Evolutionary conservation across 1,284 basidiomycete species (phyloP).

Genomic region (Termitomyces sp.): DNA sequence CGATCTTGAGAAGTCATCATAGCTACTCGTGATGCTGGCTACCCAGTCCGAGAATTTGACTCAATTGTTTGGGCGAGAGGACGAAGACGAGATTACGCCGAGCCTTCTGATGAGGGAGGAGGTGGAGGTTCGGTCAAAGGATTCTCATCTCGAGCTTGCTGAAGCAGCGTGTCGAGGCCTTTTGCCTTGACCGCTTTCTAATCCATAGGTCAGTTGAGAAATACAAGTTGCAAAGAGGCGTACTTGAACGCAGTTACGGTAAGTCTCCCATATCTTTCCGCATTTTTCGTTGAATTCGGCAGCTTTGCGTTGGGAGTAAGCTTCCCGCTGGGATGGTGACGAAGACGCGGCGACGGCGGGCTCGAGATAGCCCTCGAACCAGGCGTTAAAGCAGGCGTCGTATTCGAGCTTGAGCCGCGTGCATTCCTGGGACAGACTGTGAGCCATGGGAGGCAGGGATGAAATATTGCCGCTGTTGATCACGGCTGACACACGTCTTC

Average conservation of each 20-base stretch:
- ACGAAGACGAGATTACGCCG: not conserved
- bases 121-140: conserved; percentile 57
- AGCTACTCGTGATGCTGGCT: not conserved
- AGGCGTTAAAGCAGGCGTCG: conserved; percentile 92
- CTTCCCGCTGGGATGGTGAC: conserved; percentile 36
- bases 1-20: not conserved
- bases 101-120: conserved; percentile 16
- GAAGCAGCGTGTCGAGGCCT: conserved; percentile 69
- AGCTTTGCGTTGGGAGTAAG: conserved; percentile 54
- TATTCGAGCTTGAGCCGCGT: conserved; percentile 88
- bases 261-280: conserved; percentile 75
- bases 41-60: not conserved
- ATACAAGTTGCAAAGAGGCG: conserved; percentile 9
- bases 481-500: conserved; percentile 4
- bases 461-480: not conserved
- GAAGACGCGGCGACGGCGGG: conserved; percentile 50
- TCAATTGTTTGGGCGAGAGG: not conserved
- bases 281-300: conserved; percentile 82
- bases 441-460: conserved; percentile 45
- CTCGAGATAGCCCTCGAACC: conserved; percentile 94
- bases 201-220: not conserved
- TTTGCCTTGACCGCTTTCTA: conserved; percentile 82
- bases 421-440: conserved; percentile 75
- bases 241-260: conserved; percentile 73
- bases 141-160: conserved; percentile 79